Conservation (phyloP, 495 filamentous ascomycete genomes). For the Penicillium macrosclerotiorum region DNA sequence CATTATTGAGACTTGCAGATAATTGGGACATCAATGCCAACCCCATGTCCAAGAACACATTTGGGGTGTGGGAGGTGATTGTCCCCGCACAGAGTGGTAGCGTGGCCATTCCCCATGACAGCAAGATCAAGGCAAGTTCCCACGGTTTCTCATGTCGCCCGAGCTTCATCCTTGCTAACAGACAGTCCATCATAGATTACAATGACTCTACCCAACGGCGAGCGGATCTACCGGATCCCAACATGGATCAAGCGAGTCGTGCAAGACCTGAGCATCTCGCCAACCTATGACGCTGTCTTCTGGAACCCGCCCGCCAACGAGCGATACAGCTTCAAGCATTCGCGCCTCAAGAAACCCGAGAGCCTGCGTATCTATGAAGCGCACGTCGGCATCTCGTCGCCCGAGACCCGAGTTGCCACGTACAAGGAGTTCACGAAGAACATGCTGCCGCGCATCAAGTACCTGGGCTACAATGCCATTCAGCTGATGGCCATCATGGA, state of each 20-base stretch:
- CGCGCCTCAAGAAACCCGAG: slow-evolving; percentile 76
- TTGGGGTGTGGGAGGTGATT: slow-evolving; percentile 84
- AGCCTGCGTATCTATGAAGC: slow-evolving; percentile 94
- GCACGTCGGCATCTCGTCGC: slow-evolving; percentile 94
- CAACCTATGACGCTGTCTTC: slow-evolving; percentile 90
- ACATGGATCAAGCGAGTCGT: slow-evolving; percentile 97
- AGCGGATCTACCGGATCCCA: slow-evolving; percentile 83
- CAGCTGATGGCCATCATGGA: slow-evolving; percentile 99
- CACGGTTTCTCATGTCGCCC: not conserved
- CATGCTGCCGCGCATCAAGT: slow-evolving; percentile 86
- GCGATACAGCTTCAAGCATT: slow-evolving; percentile 78
- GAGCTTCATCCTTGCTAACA: not conserved
- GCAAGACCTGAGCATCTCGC: slow-evolving; percentile 84
- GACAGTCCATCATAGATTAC: slow-evolving; percentile 61
- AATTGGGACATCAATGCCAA: slow-evolving; percentile 81
- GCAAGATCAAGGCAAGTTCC: slow-evolving; percentile 80
- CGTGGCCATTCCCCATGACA: slow-evolving; percentile 83
- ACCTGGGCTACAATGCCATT: slow-evolving; percentile 93
- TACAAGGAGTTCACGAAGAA: slow-evolving; percentile 96
- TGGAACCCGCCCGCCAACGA: slow-evolving; percentile 86
- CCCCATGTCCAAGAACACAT: slow-evolving; percentile 80
- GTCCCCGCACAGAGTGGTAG: slow-evolving; percentile 72
- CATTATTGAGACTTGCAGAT: slow-evolving; percentile 57
- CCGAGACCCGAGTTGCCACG: slow-evolving; percentile 80
- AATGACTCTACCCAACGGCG: slow-evolving; percentile 72